Percentiles rank a stretch among this genome's conserved stretches.
These are phyloP conservation scores for Cinnamomum micranthum DNA, from an alignment of 164 flowering plant species.

Conservation along the genomic window DNA sequence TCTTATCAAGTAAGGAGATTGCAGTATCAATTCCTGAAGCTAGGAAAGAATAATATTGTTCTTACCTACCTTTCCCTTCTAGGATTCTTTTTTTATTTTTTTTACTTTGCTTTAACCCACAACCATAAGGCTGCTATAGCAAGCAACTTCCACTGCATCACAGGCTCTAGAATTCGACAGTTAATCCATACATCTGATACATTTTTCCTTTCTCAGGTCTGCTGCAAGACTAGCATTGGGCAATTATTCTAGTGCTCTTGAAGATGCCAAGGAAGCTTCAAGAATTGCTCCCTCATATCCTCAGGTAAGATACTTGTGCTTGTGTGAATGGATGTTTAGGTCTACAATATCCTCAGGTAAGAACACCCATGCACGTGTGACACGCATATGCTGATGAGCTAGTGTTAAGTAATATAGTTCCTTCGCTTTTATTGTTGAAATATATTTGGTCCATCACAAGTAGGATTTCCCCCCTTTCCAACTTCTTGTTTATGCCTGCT, in stretches of 20 bases:
- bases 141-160: neutral
- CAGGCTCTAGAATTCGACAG: neutral
- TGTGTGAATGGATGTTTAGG: no score
- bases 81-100: neutral
- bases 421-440: no score
- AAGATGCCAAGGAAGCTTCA: slow-evolving; percentile 68
- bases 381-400: no score
- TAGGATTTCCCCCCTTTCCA: no score
- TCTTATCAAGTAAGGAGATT: neutral
- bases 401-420: no score
- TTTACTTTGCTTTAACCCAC: neutral
- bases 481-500: no score
- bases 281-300: slow-evolving; percentile 48
- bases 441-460: no score
- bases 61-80: neutral
- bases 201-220: slow-evolving; percentile 40
- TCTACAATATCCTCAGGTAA: no score
- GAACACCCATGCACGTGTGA: no score
- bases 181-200: neutral
- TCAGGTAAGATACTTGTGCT: slow-evolving; percentile 42
- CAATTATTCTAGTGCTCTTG: slow-evolving; percentile 60
- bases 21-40: no score
- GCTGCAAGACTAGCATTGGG: slow-evolving; percentile 51
- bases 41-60: no score
- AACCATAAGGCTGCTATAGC: neutral